These are phyloP conservation scores for Neurospora discreta DNA, from an alignment of 495 filamentous ascomycete species.

Conservation along the genomic window DNA sequence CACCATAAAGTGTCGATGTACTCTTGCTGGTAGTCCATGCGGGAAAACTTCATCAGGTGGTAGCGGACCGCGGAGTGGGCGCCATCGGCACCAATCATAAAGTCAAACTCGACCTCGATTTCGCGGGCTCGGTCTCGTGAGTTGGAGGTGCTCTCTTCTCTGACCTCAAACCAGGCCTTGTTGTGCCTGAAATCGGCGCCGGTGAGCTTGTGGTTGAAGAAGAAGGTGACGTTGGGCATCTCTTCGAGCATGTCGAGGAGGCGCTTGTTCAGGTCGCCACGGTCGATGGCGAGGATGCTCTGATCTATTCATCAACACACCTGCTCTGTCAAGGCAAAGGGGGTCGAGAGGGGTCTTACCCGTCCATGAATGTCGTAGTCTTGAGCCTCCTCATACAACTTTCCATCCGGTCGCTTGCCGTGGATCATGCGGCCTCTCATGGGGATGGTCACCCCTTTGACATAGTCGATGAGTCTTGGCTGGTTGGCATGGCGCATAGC, in stretches of 20 bases:
- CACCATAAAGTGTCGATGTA: slow-evolving; percentile 98
- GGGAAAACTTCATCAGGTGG: slow-evolving; percentile 86
- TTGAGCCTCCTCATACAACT: slow-evolving; percentile 67
- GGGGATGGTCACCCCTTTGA: slow-evolving; percentile 70
- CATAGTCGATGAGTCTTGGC: slow-evolving; percentile 54
- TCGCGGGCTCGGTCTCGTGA: slow-evolving; percentile 27
- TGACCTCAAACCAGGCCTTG: slow-evolving; percentile 78
- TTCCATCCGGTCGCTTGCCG: slow-evolving; percentile 48
- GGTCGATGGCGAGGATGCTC: slow-evolving; percentile 50
- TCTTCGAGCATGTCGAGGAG: slow-evolving; percentile 76
- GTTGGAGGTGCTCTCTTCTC: slow-evolving; percentile 9
- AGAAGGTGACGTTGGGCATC: slow-evolving; percentile 76
- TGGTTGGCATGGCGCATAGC: slow-evolving; percentile 59
- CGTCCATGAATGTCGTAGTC: slow-evolving; percentile 83
- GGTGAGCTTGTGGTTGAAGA: slow-evolving; percentile 85
- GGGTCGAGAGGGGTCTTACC: slow-evolving; percentile 34
- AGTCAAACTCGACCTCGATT: slow-evolving; percentile 73
- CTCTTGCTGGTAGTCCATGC: slow-evolving; percentile 84
- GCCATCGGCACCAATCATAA: slow-evolving; percentile 91
- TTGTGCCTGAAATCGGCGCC: slow-evolving; percentile 70
- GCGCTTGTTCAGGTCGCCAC: slow-evolving; percentile 70
- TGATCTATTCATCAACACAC: slow-evolving; percentile 9
- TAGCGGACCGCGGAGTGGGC: slow-evolving; percentile 83
- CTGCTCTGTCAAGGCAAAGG: not conserved
- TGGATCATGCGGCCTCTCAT: slow-evolving; percentile 99